A percentile compares a stretch with the other conserved stretches of the same genome.
phyloP scores from a whole-genome alignment of 768 basidiomycete genomes.

The Tulasnella sp. region DNA sequence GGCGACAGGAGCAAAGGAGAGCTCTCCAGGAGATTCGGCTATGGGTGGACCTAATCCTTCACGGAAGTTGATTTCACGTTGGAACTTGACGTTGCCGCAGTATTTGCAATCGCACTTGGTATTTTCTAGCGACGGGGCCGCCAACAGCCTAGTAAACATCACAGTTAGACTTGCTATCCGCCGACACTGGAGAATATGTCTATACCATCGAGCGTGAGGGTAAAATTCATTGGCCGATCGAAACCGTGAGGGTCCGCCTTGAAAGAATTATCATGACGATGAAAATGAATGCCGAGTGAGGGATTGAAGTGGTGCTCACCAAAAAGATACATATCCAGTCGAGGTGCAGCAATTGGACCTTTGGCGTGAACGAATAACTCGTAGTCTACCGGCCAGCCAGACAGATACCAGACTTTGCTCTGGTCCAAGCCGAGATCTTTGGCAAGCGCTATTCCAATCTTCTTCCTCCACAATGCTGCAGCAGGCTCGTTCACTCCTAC shows the following conservation, averaged over 20 bases:
- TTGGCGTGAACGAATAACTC: slow-evolving; percentile 66
- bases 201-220: slow-evolving; percentile 58
- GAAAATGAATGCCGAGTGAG: slow-evolving; percentile 18
- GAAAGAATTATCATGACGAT: slow-evolving; percentile 34
- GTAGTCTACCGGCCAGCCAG: slow-evolving; percentile 44
- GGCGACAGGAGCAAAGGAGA: background rate
- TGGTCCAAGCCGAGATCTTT: slow-evolving; percentile 4
- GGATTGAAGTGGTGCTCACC: slow-evolving; percentile 32
- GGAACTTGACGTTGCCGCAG: slow-evolving; percentile 15
- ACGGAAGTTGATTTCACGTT: slow-evolving; percentile 17
- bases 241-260: slow-evolving; percentile 29
- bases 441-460: slow-evolving; percentile 6
- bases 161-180: slow-evolving; percentile 31
- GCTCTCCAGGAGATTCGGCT: background rate
- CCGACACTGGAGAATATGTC: slow-evolving; percentile 36
- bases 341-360: slow-evolving; percentile 38
- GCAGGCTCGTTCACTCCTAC: slow-evolving; percentile 6
- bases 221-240: slow-evolving; percentile 79
- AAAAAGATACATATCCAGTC: slow-evolving; percentile 69
- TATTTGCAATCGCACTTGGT: slow-evolving; percentile 19
- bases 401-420: slow-evolving; percentile 4
- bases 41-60: slow-evolving; percentile 3
- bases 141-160: slow-evolving; percentile 26
- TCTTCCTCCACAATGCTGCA: slow-evolving; percentile 8
- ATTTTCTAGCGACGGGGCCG: slow-evolving; percentile 12